These are phyloP conservation scores for Chrysosporium queenslandicum DNA, from an alignment of 2,329 filamentous ascomycete species.

Conservation along the genomic window DNA sequence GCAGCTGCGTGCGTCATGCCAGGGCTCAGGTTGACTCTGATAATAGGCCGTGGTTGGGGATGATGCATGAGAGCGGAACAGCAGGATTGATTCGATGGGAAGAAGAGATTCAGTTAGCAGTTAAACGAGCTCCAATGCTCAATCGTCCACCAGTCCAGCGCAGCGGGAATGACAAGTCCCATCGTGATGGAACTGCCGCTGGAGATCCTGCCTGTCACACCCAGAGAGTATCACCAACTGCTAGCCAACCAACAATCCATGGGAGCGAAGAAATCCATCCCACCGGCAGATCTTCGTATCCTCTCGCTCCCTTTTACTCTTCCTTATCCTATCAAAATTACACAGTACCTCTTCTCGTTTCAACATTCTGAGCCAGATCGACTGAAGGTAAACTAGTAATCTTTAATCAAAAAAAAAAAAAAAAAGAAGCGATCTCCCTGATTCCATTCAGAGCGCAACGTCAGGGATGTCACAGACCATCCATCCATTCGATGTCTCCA, in stretches of 20 bases:
- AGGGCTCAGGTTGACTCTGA: neutral
- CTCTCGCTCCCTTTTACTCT: neutral
- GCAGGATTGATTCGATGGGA: neutral
- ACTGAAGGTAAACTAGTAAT: no score
- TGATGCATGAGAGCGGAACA: neutral
- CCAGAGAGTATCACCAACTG: neutral
- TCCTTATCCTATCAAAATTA: neutral
- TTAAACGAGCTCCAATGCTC: no score
- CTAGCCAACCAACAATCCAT: neutral
- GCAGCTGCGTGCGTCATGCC: slow-evolving; percentile 11
- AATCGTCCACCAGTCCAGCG: neutral
- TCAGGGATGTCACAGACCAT: slow-evolving; percentile 12
- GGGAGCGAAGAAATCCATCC: neutral
- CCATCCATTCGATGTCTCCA: slow-evolving; percentile 1
- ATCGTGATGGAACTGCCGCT: slow-evolving; percentile 7
- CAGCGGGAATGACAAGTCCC: neutral
- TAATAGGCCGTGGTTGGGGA: neutral
- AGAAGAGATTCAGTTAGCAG: no score
- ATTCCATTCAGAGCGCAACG: neutral
- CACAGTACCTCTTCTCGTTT: neutral
- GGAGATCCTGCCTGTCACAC: neutral
- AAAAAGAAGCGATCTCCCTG: no score
- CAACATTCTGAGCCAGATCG: no score
- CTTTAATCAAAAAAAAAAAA: no score
- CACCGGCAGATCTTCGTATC: slow-evolving; percentile 5